Evolutionary conservation across 2,329 filamentous ascomycete genomes (phyloP).

Genomic region (Pseudocercospora fuligena): DNA sequence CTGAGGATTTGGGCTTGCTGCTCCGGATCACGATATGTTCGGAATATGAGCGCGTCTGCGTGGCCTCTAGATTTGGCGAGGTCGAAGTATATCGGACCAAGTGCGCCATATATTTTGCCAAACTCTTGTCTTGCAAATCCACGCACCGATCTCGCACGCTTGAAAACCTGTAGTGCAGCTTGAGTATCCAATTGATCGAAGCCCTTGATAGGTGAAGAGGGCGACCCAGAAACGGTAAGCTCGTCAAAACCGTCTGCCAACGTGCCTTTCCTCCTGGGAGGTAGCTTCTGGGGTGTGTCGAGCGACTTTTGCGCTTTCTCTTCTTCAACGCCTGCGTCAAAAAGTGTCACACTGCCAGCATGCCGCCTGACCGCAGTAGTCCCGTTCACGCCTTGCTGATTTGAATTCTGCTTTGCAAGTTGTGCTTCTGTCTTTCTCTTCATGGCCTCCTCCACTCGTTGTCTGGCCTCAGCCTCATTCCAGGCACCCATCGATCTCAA

Average conservation of each 20-base stretch:
- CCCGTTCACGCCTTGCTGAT: conserved; percentile 44
- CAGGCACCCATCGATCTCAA: conserved; percentile 87
- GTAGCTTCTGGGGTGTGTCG: conserved; percentile 39
- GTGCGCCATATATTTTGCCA: conserved; percentile 83
- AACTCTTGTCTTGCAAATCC: conserved; percentile 89
- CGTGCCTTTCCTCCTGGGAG: conserved; percentile 38
- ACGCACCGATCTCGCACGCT: conserved; percentile 74
- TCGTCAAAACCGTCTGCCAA: conserved; percentile 79
- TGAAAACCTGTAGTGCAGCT: conserved; percentile 70
- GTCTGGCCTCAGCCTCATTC: conserved; percentile 86
- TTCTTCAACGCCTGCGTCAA: conserved; percentile 74
- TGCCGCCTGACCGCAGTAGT: conserved; percentile 41
- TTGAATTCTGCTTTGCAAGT: conserved; percentile 44
- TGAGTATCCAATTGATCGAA: conserved; percentile 57
- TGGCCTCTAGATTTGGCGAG: conserved; percentile 72
- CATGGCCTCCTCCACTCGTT: conserved; percentile 74
- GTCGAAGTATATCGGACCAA: conserved; percentile 89
- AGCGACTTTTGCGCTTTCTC: conserved; percentile 56
- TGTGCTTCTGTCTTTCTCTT: conserved; percentile 62
- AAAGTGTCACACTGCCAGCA: conserved; percentile 64
- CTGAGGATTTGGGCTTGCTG: conserved; percentile 87
- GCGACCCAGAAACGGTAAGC: conserved; percentile 58
- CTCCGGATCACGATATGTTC: conserved; percentile 84
- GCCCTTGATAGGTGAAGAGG: conserved; percentile 20
- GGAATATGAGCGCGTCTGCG: conserved; percentile 82